Evolutionary conservation across 208 protist genomes (phyloP).

Genomic region (Angomonas deanei): DNA sequence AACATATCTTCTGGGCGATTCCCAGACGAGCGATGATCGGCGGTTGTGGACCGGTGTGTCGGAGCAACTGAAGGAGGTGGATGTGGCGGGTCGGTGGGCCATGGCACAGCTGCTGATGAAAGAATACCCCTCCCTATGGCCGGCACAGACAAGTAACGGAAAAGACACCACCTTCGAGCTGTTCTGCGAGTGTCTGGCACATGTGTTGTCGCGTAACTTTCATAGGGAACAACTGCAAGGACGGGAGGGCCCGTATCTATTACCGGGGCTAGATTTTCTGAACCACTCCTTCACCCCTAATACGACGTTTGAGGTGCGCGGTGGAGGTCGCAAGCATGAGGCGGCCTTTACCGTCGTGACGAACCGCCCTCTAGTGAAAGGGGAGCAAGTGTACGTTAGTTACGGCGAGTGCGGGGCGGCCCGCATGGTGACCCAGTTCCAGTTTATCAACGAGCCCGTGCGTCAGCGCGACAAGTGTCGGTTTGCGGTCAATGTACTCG

Average conservation of each 20-base stretch:
- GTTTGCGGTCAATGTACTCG: conserved; percentile 22
- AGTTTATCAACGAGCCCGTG: conserved; percentile 62
- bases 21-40: not conserved
- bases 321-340: conserved; percentile 70
- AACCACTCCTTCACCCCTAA: conserved; percentile 73
- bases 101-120: conserved; percentile 43
- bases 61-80: conserved; percentile 61
- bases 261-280: conserved; percentile 79
- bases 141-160: conserved; percentile 13
- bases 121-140: conserved; percentile 52
- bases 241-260: conserved; percentile 75
- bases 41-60: conserved; percentile 43
- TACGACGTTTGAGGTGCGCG: conserved; percentile 60
- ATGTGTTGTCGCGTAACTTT: conserved; percentile 83
- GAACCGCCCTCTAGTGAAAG: conserved; percentile 35
- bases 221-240: conserved; percentile 71
- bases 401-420: conserved; percentile 76
- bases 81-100: conserved; percentile 38
- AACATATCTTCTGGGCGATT: conserved; percentile 11
- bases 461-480: conserved; percentile 56
- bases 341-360: conserved; percentile 67
- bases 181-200: conserved; percentile 67
- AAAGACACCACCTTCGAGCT: conserved; percentile 18
- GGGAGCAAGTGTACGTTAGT: conserved; percentile 74
- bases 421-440: conserved; percentile 77